Evolutionary conservation across 805 yeast genomes (phyloP).

Genomic region (Spencermartinsiella europaea): DNA sequence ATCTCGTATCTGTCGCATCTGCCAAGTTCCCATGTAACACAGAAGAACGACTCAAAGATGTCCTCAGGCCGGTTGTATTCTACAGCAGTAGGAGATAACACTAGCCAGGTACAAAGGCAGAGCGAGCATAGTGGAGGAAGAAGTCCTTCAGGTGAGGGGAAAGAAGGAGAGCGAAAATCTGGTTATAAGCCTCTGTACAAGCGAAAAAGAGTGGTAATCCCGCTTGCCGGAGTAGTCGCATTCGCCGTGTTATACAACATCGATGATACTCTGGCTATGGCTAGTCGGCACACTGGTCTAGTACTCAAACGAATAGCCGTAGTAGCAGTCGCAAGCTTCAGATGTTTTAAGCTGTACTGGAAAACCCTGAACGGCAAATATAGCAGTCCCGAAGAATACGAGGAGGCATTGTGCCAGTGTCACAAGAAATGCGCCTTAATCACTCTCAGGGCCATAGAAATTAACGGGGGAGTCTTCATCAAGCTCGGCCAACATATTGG

Average conservation of each 20-base stretch:
- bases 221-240: conserved; percentile 5
- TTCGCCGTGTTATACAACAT: conserved; percentile 18
- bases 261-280: conserved; percentile 22
- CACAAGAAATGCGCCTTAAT: conserved; percentile 74
- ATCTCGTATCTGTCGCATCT: too few relatives aligned
- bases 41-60: too few relatives aligned
- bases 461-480: conserved; percentile 88
- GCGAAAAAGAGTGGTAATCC: not conserved
- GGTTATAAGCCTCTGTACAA: not conserved
- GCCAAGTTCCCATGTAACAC: too few relatives aligned
- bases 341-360: conserved; percentile 70
- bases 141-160: too few relatives aligned
- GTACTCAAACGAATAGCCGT: conserved; percentile 28
- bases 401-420: conserved; percentile 53
- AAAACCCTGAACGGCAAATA: conserved; percentile 46
- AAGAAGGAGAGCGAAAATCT: not conserved
- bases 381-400: conserved; percentile 41
- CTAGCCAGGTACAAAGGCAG: too few relatives aligned
- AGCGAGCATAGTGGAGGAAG: too few relatives aligned
- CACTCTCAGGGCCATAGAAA: conserved; percentile 72
- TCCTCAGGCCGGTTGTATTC: too few relatives aligned
- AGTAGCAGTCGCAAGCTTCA: conserved; percentile 49
- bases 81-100: not conserved
- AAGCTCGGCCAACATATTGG: conserved; percentile 92
- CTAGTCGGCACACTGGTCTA: conserved; percentile 17